Conservation (phyloP, 2,329 filamentous ascomycete species). For the Lachnellula suecica region DNA sequence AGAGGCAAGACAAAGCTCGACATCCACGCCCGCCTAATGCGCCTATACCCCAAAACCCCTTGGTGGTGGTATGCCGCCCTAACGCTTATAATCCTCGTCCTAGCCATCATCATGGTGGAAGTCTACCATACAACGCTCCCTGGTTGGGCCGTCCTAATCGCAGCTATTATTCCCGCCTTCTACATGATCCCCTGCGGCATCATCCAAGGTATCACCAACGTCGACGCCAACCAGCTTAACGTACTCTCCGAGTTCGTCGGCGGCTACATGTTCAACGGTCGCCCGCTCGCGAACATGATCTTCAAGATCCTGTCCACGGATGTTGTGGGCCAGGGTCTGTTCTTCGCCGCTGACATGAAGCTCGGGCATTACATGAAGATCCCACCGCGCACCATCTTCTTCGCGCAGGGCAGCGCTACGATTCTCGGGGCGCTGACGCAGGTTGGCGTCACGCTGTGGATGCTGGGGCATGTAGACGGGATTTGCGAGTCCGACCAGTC, state of each 20-base stretch:
- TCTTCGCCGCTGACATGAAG: slow-evolving; percentile 47
- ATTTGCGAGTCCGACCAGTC: slow-evolving; percentile 58
- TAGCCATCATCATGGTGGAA: slow-evolving; percentile 32
- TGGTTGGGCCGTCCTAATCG: slow-evolving; percentile 52
- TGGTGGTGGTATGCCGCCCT: slow-evolving; percentile 52
- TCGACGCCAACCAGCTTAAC: slow-evolving; percentile 46
- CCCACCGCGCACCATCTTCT: slow-evolving; percentile 7
- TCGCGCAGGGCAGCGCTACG: slow-evolving; percentile 37
- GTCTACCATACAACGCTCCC: slow-evolving; percentile 43
- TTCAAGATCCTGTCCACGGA: slow-evolving; percentile 61
- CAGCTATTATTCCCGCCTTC: slow-evolving; percentile 43
- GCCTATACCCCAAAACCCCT: slow-evolving; percentile 51
- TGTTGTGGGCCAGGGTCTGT: slow-evolving; percentile 42
- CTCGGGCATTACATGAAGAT: slow-evolving; percentile 46
- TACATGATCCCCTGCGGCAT: slow-evolving; percentile 36
- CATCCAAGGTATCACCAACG: slow-evolving; percentile 45
- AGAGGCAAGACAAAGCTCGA: slow-evolving; percentile 41
- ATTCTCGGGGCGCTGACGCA: slow-evolving; percentile 65
- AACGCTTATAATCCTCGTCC: slow-evolving; percentile 30
- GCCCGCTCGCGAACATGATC: slow-evolving; percentile 70
- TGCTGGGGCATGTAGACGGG: slow-evolving; percentile 55
- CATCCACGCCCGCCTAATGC: slow-evolving; percentile 54
- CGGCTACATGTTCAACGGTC: slow-evolving; percentile 45
- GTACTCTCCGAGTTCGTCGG: slow-evolving; percentile 40
- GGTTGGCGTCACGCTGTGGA: slow-evolving; percentile 55